Conservation (phyloP, 1,284 basidiomycete genomes). For the Tremellales sp. region DNA sequence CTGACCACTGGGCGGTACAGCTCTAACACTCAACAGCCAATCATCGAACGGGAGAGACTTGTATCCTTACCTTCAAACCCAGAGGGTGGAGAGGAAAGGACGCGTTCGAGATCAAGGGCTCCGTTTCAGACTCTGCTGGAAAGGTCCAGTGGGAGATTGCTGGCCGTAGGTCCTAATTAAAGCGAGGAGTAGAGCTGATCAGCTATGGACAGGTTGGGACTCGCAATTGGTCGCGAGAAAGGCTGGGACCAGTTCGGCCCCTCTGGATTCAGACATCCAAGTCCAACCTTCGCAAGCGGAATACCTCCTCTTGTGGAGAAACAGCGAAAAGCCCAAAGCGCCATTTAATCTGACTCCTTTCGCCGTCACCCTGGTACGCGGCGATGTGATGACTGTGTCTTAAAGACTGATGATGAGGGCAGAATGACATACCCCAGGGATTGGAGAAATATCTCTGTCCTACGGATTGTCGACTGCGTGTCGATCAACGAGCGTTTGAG, state of each 20-base stretch:
- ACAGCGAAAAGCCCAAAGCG: constrained; percentile 75
- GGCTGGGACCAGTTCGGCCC: constrained; percentile 61
- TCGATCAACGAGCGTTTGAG: constrained; percentile 95
- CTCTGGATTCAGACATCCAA: constrained; percentile 55
- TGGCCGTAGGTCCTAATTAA: constrained; percentile 53
- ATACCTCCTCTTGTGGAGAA: constrained; percentile 71
- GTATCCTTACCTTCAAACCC: constrained; percentile 90
- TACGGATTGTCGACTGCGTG: constrained; percentile 89
- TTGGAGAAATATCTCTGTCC: constrained; percentile 74
- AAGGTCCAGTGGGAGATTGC: constrained; percentile 81
- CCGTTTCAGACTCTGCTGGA: constrained; percentile 67
- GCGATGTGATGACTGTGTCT: neutral
- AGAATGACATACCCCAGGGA: constrained; percentile 50
- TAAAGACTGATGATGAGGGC: neutral
- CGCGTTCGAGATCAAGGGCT: constrained; percentile 86
- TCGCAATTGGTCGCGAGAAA: constrained; percentile 85
- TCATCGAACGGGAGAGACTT: constrained; percentile 87
- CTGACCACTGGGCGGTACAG: neutral
- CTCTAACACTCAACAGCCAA: constrained; percentile 58
- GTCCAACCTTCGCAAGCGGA: constrained; percentile 38
- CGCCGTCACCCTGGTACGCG: constrained; percentile 68
- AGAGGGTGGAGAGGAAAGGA: constrained; percentile 90
- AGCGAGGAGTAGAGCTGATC: constrained; percentile 4
- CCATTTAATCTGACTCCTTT: constrained; percentile 96
- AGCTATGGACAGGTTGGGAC: constrained; percentile 64